Evolutionary conservation across 2,329 filamentous ascomycete genomes (phyloP).

Genomic region (Leptodontidium sp.): DNA sequence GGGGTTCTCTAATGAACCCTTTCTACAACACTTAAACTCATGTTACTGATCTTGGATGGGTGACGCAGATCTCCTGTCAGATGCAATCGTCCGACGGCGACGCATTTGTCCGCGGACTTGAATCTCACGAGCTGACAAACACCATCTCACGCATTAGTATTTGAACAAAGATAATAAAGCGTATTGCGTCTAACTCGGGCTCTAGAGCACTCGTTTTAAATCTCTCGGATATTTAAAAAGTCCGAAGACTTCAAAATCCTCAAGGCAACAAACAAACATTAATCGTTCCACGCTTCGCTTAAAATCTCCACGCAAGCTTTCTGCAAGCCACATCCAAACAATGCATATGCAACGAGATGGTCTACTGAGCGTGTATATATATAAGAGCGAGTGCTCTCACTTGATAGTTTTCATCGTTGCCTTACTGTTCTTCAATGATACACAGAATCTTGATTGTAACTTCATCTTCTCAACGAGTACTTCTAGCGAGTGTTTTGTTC

Average conservation of each 20-base stretch:
- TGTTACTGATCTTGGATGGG: neutral
- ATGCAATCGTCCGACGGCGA: neutral
- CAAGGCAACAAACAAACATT: neutral
- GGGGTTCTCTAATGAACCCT: neutral
- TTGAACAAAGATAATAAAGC: no score
- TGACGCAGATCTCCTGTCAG: neutral
- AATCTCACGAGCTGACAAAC: neutral
- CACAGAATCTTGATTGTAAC: no score
- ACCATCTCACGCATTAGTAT: no score
- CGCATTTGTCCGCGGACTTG: neutral
- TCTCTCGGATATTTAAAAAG: no score
- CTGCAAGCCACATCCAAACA: neutral
- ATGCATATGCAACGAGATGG: no score
- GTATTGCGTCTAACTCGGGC: no score
- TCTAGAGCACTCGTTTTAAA: no score
- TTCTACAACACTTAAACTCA: neutral
- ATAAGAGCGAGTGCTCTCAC: no score
- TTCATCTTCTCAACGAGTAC: no score
- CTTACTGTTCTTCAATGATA: no score
- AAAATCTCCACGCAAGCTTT: neutral
- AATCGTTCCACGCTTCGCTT: neutral
- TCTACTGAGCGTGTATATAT: no score
- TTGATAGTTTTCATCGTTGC: no score
- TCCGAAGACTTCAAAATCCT: neutral
- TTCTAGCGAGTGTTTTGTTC: neutral